A percentile compares a stretch with the other conserved stretches of the same genome.
These are phyloP conservation scores for Colletotrichum falcatum DNA, from an alignment of 2,329 filamentous ascomycete genomes.

Conservation along the genomic window DNA sequence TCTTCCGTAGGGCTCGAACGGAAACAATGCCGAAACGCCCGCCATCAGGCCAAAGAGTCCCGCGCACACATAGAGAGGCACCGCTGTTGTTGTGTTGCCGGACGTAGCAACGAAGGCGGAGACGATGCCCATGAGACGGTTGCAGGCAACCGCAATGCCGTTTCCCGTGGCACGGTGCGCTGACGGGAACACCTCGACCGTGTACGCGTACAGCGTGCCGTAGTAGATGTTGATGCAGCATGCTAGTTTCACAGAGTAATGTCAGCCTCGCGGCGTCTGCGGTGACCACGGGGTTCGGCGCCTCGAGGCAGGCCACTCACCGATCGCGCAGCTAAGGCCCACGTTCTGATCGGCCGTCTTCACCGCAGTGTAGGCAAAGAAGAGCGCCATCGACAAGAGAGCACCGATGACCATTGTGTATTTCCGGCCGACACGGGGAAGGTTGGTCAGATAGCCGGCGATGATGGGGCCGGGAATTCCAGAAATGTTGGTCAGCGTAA, in stretches of 20 bases:
- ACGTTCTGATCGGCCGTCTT: constrained; percentile 71
- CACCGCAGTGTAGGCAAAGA: constrained; percentile 81
- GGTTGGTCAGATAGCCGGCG: constrained; percentile 74
- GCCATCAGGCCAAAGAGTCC: constrained; percentile 73
- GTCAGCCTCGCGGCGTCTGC: not conserved
- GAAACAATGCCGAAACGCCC: constrained; percentile 66
- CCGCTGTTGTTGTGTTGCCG: constrained; percentile 69
- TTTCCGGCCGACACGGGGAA: constrained; percentile 67
- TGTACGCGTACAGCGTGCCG: constrained; percentile 73
- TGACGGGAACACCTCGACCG: constrained; percentile 72
- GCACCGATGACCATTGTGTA: constrained; percentile 77
- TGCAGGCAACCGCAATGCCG: constrained; percentile 77
- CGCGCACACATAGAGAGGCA: constrained; percentile 77
- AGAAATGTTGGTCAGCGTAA: constrained; percentile 75
- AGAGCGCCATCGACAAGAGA: constrained; percentile 75
- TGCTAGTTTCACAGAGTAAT: constrained; percentile 52
- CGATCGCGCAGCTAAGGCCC: constrained; percentile 73
- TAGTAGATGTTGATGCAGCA: constrained; percentile 81
- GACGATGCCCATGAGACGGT: constrained; percentile 80
- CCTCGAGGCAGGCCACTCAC: constrained; percentile 14
- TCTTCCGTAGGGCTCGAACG: constrained; percentile 74
- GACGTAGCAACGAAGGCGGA: constrained; percentile 75
- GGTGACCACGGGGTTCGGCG: not conserved
- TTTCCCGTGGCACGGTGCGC: constrained; percentile 82
- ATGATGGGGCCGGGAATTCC: constrained; percentile 77